These are phyloP conservation scores for Pseudonectria buxi DNA, from an alignment of 2,329 filamentous ascomycete genomes.

Conservation along the genomic window DNA sequence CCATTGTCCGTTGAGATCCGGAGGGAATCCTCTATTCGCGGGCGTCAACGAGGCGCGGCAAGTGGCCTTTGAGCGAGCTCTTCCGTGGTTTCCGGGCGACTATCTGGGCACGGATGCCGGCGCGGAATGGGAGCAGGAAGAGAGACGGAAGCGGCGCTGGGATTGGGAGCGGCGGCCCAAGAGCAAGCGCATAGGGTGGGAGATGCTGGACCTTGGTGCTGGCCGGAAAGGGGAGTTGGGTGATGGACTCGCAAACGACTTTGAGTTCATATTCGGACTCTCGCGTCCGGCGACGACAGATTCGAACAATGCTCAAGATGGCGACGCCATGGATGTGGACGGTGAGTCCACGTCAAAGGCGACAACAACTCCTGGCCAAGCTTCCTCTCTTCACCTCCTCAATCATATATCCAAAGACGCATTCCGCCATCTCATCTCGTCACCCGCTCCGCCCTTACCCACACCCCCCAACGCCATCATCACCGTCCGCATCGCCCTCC, in stretches of 20 bases:
- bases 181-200: slow-evolving; percentile 72
- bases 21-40: slow-evolving; percentile 75
- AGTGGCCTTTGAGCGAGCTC: slow-evolving; percentile 69
- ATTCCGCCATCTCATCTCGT: slow-evolving; percentile 25
- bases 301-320: slow-evolving; percentile 12
- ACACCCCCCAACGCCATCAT: slow-evolving; percentile 38
- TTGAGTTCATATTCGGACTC: slow-evolving; percentile 57
- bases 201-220: slow-evolving; percentile 64
- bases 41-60: slow-evolving; percentile 76
- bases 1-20: slow-evolving; percentile 71
- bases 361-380: neutral
- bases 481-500: slow-evolving; percentile 60
- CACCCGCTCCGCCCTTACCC: slow-evolving; percentile 9
- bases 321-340: slow-evolving; percentile 29
- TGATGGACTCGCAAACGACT: slow-evolving; percentile 75
- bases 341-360: slow-evolving; percentile 2
- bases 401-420: slow-evolving; percentile 19
- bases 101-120: slow-evolving; percentile 74
- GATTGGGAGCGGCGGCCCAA: slow-evolving; percentile 75
- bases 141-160: slow-evolving; percentile 64
- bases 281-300: slow-evolving; percentile 9
- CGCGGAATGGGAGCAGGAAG: slow-evolving; percentile 65
- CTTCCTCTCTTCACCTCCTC: slow-evolving; percentile 12
- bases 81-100: slow-evolving; percentile 82
- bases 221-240: slow-evolving; percentile 77